Conservation (phyloP, 352 stramenopile genomes). For the Phytophthora crassamura region DNA sequence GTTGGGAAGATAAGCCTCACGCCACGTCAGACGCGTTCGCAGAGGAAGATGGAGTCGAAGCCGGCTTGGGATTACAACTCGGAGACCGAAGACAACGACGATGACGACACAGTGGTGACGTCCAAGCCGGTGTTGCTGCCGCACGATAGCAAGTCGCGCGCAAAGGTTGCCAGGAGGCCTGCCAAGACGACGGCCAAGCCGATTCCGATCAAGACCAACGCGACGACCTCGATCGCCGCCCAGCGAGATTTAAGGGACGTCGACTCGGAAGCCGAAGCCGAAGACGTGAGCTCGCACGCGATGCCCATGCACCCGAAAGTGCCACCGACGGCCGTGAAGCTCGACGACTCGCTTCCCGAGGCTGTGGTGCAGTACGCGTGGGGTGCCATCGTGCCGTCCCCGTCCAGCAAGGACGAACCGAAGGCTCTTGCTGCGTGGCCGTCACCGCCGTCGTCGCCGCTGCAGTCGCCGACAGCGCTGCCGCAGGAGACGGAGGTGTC, state of each 20-base stretch:
- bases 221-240: conserved; percentile 10
- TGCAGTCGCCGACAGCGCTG: conserved; percentile 23
- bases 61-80: conserved; percentile 31
- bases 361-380: conserved; percentile 45
- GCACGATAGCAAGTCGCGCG: conserved; percentile 4
- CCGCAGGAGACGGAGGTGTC: conserved; percentile 20
- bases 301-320: conserved; percentile 19
- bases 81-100: conserved; percentile 24
- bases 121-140: conserved; percentile 11
- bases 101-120: conserved; percentile 13
- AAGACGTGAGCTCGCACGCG: conserved; percentile 22
- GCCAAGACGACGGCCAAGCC: conserved; percentile 1
- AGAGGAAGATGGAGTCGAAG: conserved; percentile 23
- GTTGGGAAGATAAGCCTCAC: conserved; percentile 11
- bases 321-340: neutral
- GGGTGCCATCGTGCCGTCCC: conserved; percentile 33
- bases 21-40: conserved; percentile 7
- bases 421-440: conserved; percentile 20
- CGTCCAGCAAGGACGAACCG: conserved; percentile 11
- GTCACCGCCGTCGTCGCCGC: conserved; percentile 31
- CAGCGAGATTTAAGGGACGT: conserved; percentile 28
- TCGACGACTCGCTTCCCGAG: conserved; percentile 29
- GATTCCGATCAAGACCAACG: neutral
- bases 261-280: conserved; percentile 27
- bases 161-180: conserved; percentile 4